These are phyloP conservation scores for Thoreauomyces humboldtii DNA, from an alignment of 192 early-diverging fungal species.

Conservation along the genomic window DNA sequence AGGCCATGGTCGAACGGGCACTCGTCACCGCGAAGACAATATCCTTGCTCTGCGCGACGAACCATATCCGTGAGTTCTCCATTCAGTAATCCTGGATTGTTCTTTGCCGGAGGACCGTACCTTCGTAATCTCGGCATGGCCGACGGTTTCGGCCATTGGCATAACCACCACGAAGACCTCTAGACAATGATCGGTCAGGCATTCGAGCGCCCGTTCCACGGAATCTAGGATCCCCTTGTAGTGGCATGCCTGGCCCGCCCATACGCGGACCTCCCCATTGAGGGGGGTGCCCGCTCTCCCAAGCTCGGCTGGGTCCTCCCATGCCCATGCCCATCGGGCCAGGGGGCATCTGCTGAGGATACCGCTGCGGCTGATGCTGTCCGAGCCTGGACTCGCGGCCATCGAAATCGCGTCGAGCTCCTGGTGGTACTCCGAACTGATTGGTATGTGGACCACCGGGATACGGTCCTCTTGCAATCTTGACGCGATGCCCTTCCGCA, in stretches of 20 bases:
- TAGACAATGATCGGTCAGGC: too few relatives aligned
- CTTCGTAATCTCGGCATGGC: conserved; percentile 77
- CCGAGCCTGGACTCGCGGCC: neutral
- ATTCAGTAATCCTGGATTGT: too few relatives aligned
- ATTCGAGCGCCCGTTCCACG: too few relatives aligned
- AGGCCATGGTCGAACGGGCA: conserved; percentile 77
- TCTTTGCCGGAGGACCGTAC: too few relatives aligned
- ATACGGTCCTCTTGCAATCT: conserved; percentile 9
- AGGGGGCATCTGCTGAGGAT: conserved; percentile 1
- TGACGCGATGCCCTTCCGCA: neutral
- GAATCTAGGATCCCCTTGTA: neutral
- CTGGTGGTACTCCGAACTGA: too few relatives aligned
- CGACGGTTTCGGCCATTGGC: conserved; percentile 37
- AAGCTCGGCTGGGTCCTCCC: conserved; percentile 3
- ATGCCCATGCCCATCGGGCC: conserved; percentile 7
- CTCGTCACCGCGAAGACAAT: conserved; percentile 75
- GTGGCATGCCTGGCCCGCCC: neutral
- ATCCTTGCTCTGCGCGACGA: conserved; percentile 74
- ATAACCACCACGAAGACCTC: conserved; percentile 42
- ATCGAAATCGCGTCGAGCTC: too few relatives aligned
- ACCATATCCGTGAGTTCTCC: too few relatives aligned
- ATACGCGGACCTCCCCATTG: conserved; percentile 14
- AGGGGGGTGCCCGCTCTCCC: conserved; percentile 9
- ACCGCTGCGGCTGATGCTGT: conserved; percentile 5
- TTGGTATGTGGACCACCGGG: neutral